phyloP scores from a whole-genome alignment of 225 moss, liverwort and hornwort genomes.

The Marchantia paleacea region DNA sequence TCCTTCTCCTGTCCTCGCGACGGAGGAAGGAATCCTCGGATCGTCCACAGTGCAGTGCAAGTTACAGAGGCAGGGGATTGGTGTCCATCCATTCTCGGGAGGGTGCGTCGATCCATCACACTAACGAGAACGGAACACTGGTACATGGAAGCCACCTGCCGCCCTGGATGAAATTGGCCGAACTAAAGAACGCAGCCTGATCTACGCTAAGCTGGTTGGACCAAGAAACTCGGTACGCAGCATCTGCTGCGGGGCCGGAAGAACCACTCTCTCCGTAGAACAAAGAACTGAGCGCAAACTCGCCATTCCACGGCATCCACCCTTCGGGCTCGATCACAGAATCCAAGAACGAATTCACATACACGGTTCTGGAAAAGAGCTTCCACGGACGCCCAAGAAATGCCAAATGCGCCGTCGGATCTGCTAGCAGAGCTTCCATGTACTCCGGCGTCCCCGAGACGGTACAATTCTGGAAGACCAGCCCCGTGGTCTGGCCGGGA shows the following conservation, averaged over 20 bases:
- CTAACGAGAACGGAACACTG: background rate
- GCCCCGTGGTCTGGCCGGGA: conserved; percentile 58
- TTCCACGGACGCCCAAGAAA: conserved; percentile 75
- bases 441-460: conserved; percentile 44
- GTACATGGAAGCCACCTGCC: conserved; percentile 30
- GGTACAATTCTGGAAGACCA: conserved; percentile 63
- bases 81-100: no score
- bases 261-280: conserved; percentile 57
- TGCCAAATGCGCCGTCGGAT: conserved; percentile 26
- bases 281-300: conserved; percentile 50
- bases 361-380: conserved; percentile 46
- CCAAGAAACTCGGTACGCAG: conserved; percentile 48
- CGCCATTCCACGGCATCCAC: conserved; percentile 62
- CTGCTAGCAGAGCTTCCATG: conserved; percentile 17
- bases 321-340: conserved; percentile 44
- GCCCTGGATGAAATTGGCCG: conserved; percentile 31
- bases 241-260: conserved; percentile 45
- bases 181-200: conserved; percentile 24
- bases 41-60: no score
- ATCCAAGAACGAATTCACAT: conserved; percentile 39
- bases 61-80: no score
- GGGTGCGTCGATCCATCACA: background rate
- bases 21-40: no score
- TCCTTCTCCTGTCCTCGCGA: background rate
- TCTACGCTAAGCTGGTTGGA: conserved; percentile 45